These are phyloP conservation scores for Hypoxylon sp. DNA, from an alignment of 2,329 filamentous ascomycete genomes.

Conservation along the genomic window DNA sequence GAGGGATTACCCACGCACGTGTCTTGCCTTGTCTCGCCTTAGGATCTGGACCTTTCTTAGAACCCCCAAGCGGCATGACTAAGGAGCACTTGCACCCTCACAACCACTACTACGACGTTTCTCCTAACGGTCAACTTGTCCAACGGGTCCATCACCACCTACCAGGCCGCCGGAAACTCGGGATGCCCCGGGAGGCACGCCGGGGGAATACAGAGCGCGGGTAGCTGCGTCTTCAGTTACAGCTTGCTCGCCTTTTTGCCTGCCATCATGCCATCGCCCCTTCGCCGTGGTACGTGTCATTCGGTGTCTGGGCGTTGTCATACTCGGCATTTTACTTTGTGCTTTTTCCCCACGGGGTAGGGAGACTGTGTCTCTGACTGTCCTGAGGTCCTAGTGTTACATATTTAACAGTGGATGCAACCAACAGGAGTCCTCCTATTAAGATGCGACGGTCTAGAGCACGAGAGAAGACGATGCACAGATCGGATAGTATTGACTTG, in stretches of 20 bases:
- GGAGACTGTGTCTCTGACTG: slow-evolving; percentile 7
- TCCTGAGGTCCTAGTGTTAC: neutral
- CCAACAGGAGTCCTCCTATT: neutral
- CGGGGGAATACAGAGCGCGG: slow-evolving; percentile 11
- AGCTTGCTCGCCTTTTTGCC: slow-evolving; percentile 4
- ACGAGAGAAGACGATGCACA: neutral
- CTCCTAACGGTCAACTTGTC: slow-evolving; percentile 13
- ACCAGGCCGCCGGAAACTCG: slow-evolving; percentile 39
- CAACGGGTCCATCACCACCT: slow-evolving; percentile 26
- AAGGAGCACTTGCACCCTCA: slow-evolving; percentile 19
- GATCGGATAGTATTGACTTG: neutral
- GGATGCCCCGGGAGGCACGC: slow-evolving; percentile 2
- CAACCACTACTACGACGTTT: neutral
- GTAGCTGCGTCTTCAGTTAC: slow-evolving; percentile 25
- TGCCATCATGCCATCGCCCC: slow-evolving; percentile 35
- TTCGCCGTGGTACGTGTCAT: slow-evolving; percentile 19
- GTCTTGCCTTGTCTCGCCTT: slow-evolving; percentile 15
- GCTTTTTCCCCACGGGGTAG: slow-evolving; percentile 36
- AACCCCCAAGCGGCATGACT: slow-evolving; percentile 6
- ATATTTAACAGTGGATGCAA: neutral
- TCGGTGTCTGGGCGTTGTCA: slow-evolving; percentile 9
- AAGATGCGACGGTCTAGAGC: neutral
- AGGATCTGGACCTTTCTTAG: slow-evolving; percentile 12
- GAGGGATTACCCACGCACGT: slow-evolving; percentile 19
- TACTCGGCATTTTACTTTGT: slow-evolving; percentile 25